These are phyloP conservation scores for Cladosporium sp. DNA, from an alignment of 2,329 filamentous ascomycete species.

Conservation along the genomic window DNA sequence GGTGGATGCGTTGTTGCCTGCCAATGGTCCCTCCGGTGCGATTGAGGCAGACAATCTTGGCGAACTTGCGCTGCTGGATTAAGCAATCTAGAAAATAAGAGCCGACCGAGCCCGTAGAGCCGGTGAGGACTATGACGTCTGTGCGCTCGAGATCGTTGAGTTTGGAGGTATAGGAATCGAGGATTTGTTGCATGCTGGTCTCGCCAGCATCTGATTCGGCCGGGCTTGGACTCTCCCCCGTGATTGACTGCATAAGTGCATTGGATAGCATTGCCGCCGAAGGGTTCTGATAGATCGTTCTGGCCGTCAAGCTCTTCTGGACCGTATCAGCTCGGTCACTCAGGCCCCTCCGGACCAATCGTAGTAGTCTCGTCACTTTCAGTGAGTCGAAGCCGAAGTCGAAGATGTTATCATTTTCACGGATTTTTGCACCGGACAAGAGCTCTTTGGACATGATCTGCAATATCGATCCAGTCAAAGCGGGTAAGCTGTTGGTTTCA, in stretches of 20 bases:
- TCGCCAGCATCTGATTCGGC: no score
- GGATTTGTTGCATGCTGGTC: slow-evolving; percentile 29
- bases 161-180: slow-evolving; percentile 33
- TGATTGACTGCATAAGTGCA: no score
- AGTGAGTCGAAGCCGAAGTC: not conserved
- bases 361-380: not conserved
- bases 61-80: slow-evolving; percentile 21
- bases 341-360: not conserved
- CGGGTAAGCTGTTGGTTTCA: not conserved
- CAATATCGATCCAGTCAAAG: not conserved
- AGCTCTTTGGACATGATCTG: not conserved
- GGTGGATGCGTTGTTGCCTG: slow-evolving; percentile 20
- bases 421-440: not conserved
- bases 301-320: slow-evolving; percentile 44
- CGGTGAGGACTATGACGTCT: slow-evolving; percentile 27
- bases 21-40: slow-evolving; percentile 19
- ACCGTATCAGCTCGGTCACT: slow-evolving; percentile 33
- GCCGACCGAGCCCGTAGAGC: slow-evolving; percentile 32
- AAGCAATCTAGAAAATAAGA: slow-evolving; percentile 29
- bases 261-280: not conserved
- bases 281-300: slow-evolving; percentile 38
- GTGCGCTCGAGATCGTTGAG: slow-evolving; percentile 41
- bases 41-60: slow-evolving; percentile 29
- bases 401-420: not conserved
- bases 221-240: no score